These are phyloP conservation scores for Biscogniauxia marginata DNA, from an alignment of 2,329 filamentous ascomycete species.

Conservation along the genomic window DNA sequence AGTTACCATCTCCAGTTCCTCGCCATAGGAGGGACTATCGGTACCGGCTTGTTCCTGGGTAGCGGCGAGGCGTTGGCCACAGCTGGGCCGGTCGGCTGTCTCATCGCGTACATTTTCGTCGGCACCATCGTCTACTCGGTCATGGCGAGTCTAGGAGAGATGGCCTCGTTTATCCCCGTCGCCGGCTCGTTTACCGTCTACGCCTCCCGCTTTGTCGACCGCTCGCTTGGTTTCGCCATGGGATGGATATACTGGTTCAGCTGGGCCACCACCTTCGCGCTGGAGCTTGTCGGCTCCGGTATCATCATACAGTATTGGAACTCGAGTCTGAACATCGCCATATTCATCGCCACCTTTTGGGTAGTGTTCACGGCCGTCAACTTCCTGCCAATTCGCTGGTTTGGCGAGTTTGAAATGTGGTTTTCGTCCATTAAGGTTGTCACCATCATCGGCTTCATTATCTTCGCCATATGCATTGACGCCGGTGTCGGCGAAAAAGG, in stretches of 20 bases:
- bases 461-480: conserved; percentile 74
- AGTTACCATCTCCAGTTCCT: conserved; percentile 37
- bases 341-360: conserved; percentile 75
- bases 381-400: conserved; percentile 68
- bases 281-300: conserved; percentile 71
- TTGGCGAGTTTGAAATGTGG: conserved; percentile 78
- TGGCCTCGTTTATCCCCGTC: conserved; percentile 76
- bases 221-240: conserved; percentile 71
- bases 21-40: conserved; percentile 58
- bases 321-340: conserved; percentile 58
- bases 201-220: conserved; percentile 68
- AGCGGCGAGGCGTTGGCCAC: conserved; percentile 61
- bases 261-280: conserved; percentile 69
- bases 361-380: conserved; percentile 67
- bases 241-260: conserved; percentile 85
- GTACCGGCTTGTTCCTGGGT: conserved; percentile 71
- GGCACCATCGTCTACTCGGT: conserved; percentile 73
- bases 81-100: conserved; percentile 63
- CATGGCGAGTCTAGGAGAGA: conserved; percentile 69
- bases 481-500: conserved; percentile 67
- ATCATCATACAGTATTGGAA: conserved; percentile 78
- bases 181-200: conserved; percentile 75
- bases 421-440: conserved; percentile 75
- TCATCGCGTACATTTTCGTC: conserved; percentile 69
- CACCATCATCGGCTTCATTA: conserved; percentile 71